Evolutionary conservation across 306 rosid genomes (phyloP).

Genomic region (Cucurbita moschata): DNA sequence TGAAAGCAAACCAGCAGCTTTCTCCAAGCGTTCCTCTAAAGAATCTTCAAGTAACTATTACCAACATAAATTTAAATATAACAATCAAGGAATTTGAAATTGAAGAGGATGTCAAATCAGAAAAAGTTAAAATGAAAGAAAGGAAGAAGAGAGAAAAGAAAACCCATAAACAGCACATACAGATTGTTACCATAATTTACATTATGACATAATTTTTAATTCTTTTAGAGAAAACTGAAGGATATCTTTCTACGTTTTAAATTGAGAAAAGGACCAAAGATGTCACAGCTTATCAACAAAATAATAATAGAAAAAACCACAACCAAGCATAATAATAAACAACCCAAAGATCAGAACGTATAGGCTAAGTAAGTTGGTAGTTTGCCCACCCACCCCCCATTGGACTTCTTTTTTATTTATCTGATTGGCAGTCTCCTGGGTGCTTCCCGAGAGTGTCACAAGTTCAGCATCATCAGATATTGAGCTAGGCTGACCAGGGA

Average conservation of each 20-base stretch:
- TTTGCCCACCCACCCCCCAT: conserved; percentile 75
- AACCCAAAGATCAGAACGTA: not conserved
- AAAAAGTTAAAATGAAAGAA: not conserved
- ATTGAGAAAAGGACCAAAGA: not conserved
- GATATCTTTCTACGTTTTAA: not conserved
- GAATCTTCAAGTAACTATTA: conserved; percentile 83
- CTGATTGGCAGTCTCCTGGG: conserved; percentile 72
- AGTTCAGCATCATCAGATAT: conserved; percentile 83
- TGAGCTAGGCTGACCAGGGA: conserved; percentile 74
- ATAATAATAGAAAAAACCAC: not conserved
- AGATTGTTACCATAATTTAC: not conserved
- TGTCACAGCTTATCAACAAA: not conserved
- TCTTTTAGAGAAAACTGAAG: not conserved
- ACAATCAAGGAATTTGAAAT: not conserved
- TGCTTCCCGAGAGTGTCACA: conserved; percentile 66
- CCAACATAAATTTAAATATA: conserved; percentile 1
- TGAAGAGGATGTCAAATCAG: not conserved
- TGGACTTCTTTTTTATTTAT: conserved; percentile 80
- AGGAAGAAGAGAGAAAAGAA: not conserved
- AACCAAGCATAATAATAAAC: conserved; percentile 1
- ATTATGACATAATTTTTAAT: not conserved
- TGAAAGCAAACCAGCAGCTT: conserved; percentile 53
- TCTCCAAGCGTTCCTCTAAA: conserved; percentile 75
- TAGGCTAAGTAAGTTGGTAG: not conserved
- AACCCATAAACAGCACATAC: not conserved